Conservation (phyloP, 768 basidiomycete species). For the Royoungia palumana region DNA sequence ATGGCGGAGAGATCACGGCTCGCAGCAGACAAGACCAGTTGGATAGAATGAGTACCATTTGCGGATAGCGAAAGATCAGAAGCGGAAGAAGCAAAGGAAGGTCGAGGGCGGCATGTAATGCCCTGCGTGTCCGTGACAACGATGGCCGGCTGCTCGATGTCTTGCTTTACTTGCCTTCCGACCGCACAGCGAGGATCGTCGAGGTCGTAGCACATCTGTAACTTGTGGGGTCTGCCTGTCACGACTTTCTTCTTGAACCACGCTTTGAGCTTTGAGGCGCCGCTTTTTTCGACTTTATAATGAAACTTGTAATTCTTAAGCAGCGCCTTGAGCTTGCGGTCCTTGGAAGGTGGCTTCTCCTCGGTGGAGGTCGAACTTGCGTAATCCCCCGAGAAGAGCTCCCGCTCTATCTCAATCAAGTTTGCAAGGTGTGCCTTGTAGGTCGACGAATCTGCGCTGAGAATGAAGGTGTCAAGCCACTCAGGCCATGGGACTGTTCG, state of each 20-base stretch:
- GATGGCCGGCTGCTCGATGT: conserved; percentile 16
- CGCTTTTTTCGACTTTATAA: conserved; percentile 31
- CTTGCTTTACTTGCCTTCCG: conserved; percentile 34
- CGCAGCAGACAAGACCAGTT: conserved; percentile 49
- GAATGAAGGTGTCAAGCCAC: conserved; percentile 38
- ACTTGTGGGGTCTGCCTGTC: conserved; percentile 34
- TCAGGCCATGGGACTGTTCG: conserved; percentile 37
- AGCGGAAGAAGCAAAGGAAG: conserved; percentile 1
- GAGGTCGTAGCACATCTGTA: conserved; percentile 41
- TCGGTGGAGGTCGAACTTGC: conserved; percentile 16
- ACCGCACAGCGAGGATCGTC: conserved; percentile 41
- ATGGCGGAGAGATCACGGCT: conserved; percentile 57
- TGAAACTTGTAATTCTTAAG: conserved; percentile 42
- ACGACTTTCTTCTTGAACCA: conserved; percentile 64
- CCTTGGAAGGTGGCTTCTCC: conserved; percentile 28
- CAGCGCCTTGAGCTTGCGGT: conserved; percentile 40
- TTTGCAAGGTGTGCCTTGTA: conserved; percentile 35
- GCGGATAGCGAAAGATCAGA: conserved; percentile 28
- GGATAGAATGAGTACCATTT: conserved; percentile 41
- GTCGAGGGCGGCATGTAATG: conserved; percentile 13
- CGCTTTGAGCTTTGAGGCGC: conserved; percentile 51
- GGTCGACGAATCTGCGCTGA: conserved; percentile 34
- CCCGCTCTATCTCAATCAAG: conserved; percentile 35
- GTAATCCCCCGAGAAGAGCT: conserved; percentile 26
- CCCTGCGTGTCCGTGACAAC: conserved; percentile 26